These are phyloP conservation scores for Tetrahymena malaccensis DNA, from an alignment of 73 alveolate genomes.

Conservation along the genomic window DNA sequence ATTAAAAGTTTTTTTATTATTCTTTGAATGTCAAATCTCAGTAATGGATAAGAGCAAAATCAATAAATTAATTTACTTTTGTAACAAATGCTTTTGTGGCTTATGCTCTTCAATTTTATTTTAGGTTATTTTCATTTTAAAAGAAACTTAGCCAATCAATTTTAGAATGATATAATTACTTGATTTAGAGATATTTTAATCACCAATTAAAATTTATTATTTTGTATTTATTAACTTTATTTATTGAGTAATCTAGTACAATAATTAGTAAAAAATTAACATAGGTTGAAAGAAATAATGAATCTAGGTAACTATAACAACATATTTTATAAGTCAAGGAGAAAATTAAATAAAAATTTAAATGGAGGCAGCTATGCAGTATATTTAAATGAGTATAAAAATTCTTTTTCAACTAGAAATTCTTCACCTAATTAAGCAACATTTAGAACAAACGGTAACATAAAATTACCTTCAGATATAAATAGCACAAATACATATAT, in stretches of 20 bases:
- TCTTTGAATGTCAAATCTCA: too few species aligned
- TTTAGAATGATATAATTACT: neutral
- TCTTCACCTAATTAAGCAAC: neutral
- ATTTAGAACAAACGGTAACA: neutral
- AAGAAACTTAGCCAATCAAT: neutral
- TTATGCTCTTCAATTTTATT: neutral
- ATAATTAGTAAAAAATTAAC: too few species aligned
- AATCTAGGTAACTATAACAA: neutral
- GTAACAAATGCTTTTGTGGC: neutral
- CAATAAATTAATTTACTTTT: too few species aligned
- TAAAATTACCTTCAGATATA: neutral
- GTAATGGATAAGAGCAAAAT: too few species aligned
- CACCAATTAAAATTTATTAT: neutral
- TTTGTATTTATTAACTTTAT: neutral
- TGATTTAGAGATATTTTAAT: neutral
- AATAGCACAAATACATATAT: neutral
- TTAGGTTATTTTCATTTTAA: neutral
- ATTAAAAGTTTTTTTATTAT: too few species aligned
- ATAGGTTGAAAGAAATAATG: neutral
- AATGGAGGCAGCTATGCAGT: neutral
- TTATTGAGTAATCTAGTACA: neutral
- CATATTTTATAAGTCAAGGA: neutral
- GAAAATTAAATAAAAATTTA: neutral
- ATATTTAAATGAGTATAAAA: neutral
- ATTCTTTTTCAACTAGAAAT: neutral